Base-by-base conservation (phyloP, 495 filamentous ascomycete species). In the Parmelia sp. region DNA sequence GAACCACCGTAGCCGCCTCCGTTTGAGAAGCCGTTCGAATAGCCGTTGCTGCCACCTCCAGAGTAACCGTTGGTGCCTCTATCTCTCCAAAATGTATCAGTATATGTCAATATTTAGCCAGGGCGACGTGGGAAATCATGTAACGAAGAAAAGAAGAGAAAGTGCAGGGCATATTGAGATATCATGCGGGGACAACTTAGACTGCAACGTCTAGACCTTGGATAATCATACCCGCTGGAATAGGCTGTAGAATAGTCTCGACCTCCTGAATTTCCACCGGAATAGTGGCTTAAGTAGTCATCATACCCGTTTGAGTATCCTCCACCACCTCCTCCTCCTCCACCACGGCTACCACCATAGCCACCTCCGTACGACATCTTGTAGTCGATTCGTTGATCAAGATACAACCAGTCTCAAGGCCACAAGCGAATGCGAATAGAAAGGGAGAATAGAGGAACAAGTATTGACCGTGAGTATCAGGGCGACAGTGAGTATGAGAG, bases 321-420 rank as follows among this genome's bases (percentile, higher is more conserved):
- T 68, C 73, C 73, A 68, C 76, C 69, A 73, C 80, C 79, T 60
- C 75, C 75, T 69, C 72, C 73, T 68, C 76, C 69, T 73, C 80
- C 79, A 58, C 79, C 76, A 59, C 75, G 73, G 60, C 72, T 74
- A 58, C 75, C 73, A 57, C 73, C 75, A 71, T 80, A 87, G 69
- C 87, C 87, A 70, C 87, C 88, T 69, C 88, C 84, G 84, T 89
- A 91, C 77, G 86, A 90, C 88, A 90, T 86, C 27, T 57, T 69
- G 40, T 40, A 15, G 42, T 37, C 23, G 42, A 9, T 23, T 59
- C 23, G 57, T 59, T 23, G 27, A 9, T 45, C 21, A 37, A 3
- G 15, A 36, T 23, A 31, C 27, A n/a, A 36, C 12, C n/a, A 33
- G 1, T 47, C 25, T 14, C 27, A 37, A 10, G 19, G 3, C 39